Evolutionary conservation across 2,329 filamentous ascomycete genomes (phyloP), one percentile per base, ranked within the genome.

Genomic region (Penicillium occitanis): DNA sequence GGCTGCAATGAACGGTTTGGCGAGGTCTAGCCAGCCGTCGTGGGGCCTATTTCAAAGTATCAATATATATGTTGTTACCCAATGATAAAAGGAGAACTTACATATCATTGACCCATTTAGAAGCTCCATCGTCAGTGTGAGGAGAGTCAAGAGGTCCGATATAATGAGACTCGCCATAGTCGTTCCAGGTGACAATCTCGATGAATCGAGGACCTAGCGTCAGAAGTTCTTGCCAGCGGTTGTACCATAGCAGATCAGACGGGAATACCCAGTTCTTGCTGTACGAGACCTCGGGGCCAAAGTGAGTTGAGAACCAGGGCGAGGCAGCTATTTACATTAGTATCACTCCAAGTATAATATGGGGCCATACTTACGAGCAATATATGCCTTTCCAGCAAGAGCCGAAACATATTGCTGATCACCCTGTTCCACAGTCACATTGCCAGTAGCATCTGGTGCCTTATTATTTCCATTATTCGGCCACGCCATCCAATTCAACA

Each of bases 161-260:
- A 69, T 87, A 86, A 69, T 87, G 84, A 17, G 80, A 84, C 70
- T 86, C 85, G 40, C 85, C 85, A 59, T 83, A 86, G 70, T 87
- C 81, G 61, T 83, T 83, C 81, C 80, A 83, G 5, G 80, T 80
- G 11, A 82, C 72, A 51, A 83, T 81, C 66, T 83, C 77, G 5
- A 87, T 73, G 65, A 84, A 85, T 4, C 80, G 77, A 17, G 84
- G 83, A 17, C 78, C 73, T n/a, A 83, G 70, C 6, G 72, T 69
- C 11, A 84, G 68, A 22, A 85, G 78, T 64, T 81, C 71, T 10
- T 72, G 67, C 79, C 79, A 81, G 25, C 79, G 78, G 13, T 79
- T 69, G 50, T 76, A 78, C 81, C 81, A 83, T 4, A 83, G 71
- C 8, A 78, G 69, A 62, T 83, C 80, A 14, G 77, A 79, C 11